Percentiles rank a stretch among this genome's conserved stretches.
Evolutionary conservation across 2,329 filamentous ascomycete genomes (phyloP).

Genomic region (Saccharata proteae): DNA sequence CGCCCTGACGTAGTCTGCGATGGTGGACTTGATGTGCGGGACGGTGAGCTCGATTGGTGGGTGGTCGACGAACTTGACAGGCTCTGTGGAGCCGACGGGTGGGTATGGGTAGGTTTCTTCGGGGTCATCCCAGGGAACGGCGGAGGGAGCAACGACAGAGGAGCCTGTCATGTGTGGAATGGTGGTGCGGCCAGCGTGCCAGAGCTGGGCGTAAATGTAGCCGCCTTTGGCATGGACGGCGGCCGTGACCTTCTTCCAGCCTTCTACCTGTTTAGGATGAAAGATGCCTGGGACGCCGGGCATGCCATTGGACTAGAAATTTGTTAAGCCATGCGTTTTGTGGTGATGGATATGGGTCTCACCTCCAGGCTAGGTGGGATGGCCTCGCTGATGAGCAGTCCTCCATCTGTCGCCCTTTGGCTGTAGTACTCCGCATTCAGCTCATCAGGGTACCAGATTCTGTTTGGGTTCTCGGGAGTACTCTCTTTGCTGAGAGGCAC

Average conservation of each 20-base stretch:
- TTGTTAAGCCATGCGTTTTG: conserved; percentile 9
- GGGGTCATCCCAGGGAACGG: conserved; percentile 34
- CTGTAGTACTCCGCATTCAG: conserved; percentile 39
- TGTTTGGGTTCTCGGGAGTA: conserved; percentile 35
- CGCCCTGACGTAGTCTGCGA: conserved; percentile 32
- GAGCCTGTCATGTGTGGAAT: conserved; percentile 25
- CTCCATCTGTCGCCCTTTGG: conserved; percentile 42
- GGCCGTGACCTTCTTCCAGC: conserved; percentile 40
- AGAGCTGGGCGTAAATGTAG: conserved; percentile 34
- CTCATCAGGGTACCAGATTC: conserved; percentile 38
- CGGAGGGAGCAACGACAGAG: conserved; percentile 27
- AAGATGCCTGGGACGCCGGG: conserved; percentile 22
- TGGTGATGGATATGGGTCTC: conserved; percentile 7
- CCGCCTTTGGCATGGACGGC: conserved; percentile 40
- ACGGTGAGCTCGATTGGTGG: conserved; percentile 27
- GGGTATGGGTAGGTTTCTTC: conserved; percentile 31
- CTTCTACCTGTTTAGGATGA: conserved; percentile 30
- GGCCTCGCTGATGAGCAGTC: conserved; percentile 47
- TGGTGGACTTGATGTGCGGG: conserved; percentile 32
- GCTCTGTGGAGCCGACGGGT: conserved; percentile 21
- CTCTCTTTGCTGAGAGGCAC: conserved; percentile 31
- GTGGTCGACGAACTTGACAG: conserved; percentile 23
- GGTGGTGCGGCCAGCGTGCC: conserved; percentile 38
- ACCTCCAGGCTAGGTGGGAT: conserved; percentile 37
- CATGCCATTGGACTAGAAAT: conserved; percentile 14